A percentile compares a stretch with the other conserved stretches of the same genome.
Conservation (phyloP, 2,329 filamentous ascomycete species). For the Exophiala bonariae region DNA sequence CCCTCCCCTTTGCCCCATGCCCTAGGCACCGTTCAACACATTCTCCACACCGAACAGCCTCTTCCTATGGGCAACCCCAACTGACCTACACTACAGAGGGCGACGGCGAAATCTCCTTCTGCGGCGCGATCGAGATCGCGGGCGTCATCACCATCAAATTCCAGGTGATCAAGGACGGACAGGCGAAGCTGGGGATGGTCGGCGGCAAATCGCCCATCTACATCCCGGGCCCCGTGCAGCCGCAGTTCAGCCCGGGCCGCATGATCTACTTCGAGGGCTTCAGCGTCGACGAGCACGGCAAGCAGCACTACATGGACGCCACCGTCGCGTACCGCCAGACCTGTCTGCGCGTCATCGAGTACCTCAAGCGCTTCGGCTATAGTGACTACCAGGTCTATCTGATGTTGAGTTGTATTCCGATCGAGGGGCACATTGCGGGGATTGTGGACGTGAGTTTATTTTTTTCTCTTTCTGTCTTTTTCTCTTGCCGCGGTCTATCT, state of each 20-base stretch:
- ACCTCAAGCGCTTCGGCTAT: slow-evolving; percentile 71
- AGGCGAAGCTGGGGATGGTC: slow-evolving; percentile 67
- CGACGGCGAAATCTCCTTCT: slow-evolving; percentile 88
- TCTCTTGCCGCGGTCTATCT: too few species aligned
- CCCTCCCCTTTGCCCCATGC: background rate
- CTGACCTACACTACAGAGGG: slow-evolving; percentile 55
- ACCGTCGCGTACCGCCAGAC: slow-evolving; percentile 86
- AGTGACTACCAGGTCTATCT: slow-evolving; percentile 80
- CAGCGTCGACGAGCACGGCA: slow-evolving; percentile 81
- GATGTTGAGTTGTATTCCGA: slow-evolving; percentile 78
- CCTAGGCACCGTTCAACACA: background rate
- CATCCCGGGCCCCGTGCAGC: slow-evolving; percentile 82
- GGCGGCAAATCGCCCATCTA: slow-evolving; percentile 73
- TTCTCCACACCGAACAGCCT: background rate
- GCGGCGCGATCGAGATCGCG: slow-evolving; percentile 91
- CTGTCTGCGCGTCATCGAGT: slow-evolving; percentile 74
- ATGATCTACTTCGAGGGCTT: slow-evolving; percentile 82
- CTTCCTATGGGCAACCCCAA: slow-evolving; percentile 1
- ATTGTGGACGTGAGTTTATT: slow-evolving; percentile 65
- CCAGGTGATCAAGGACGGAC: slow-evolving; percentile 78
- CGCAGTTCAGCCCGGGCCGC: slow-evolving; percentile 78
- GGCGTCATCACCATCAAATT: slow-evolving; percentile 90
- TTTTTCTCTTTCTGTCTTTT: too few species aligned
- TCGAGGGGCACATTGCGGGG: slow-evolving; percentile 85
- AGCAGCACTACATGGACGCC: slow-evolving; percentile 85